Conservation (phyloP, 2,329 filamentous ascomycete genomes). For the Aureobasidium uvarum region DNA sequence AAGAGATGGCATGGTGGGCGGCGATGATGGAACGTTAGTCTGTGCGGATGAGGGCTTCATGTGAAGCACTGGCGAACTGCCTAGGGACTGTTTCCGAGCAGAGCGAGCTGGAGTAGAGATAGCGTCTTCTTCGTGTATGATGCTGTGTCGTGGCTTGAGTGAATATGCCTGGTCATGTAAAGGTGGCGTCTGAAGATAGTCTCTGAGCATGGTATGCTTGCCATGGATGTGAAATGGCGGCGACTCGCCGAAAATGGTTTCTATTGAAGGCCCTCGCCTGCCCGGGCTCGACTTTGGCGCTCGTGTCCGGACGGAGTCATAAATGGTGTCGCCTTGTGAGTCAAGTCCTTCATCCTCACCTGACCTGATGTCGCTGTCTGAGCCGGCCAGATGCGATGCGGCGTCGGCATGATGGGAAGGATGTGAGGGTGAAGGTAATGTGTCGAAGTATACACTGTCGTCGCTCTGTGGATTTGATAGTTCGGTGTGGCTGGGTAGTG, state of each 20-base stretch:
- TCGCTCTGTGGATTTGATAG: constrained; percentile 8
- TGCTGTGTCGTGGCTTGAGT: constrained; percentile 44
- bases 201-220: constrained; percentile 44
- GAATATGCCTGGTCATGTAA: constrained; percentile 41
- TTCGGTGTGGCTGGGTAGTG: neutral
- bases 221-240: constrained; percentile 25
- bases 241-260: constrained; percentile 80
- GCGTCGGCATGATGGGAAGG: constrained; percentile 50
- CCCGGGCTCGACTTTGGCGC: constrained; percentile 65
- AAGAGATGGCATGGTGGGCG: constrained; percentile 46
- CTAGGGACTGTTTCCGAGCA: constrained; percentile 41
- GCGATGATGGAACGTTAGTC: constrained; percentile 45
- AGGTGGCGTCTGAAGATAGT: constrained; percentile 50
- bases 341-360: constrained; percentile 76
- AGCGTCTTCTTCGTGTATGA: constrained; percentile 52
- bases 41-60: constrained; percentile 24
- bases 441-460: constrained; percentile 50
- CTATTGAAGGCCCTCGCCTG: constrained; percentile 67
- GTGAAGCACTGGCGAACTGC: constrained; percentile 38
- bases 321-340: constrained; percentile 72
- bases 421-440: neutral
- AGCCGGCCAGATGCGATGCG: constrained; percentile 62
- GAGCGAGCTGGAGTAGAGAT: constrained; percentile 49
- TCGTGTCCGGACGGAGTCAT: constrained; percentile 71
- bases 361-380: constrained; percentile 66